Evolutionary conservation across 768 basidiomycete genomes (phyloP), one percentile per base, ranked within the genome.

Genomic region (Mycena leptocephala): DNA sequence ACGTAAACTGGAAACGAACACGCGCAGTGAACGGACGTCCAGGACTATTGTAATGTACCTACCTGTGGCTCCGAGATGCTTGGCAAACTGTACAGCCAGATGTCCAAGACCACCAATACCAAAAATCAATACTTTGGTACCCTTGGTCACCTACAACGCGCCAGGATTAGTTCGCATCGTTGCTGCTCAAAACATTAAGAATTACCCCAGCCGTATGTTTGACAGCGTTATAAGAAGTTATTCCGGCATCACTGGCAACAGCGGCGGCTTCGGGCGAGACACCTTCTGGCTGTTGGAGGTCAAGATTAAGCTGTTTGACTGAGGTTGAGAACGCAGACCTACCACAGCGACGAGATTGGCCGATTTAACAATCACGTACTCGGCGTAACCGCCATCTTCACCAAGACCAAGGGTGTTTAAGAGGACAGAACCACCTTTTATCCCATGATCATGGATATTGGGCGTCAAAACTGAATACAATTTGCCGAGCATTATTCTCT

Each of bases 51-150:
- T 20, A 20, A 53, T 8, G 39, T 5, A 18, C 5, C 13, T 32
- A 78, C 74, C 74, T 13, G 75, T 79, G 35, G 81, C 81, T 0
- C 78, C 81, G 64, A 75, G 71, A 71, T 76, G 71, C 72, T 78
- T 76, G 20, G 77, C 80, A 30, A 75, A 72, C 37, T 82, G 81
- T 14, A 81, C 56, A 2, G 72, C 77, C 1, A 76, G 66, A 51
- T 77, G 74, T 2, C 77, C 79, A 11, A 78, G 74, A 3, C 77
- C 77, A 16, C 76, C 74, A 56, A 76, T 48, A 2, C 77, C 78
- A 51, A 78, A 79, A 9, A 70, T 70, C 24, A 79, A 39, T 18
- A 80, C 78, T 33, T 77, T 79, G 0, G 37, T 16, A 18, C 78
- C 69, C 35, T 64, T 48, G 18, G 28, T 79, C 6, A 71, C 69